A percentile compares a stretch with the other conserved stretches of the same genome.
These are phyloP conservation scores for Acanthamoeba rhysodes DNA, from an alignment of 208 protist species.

Conservation along the genomic window DNA sequence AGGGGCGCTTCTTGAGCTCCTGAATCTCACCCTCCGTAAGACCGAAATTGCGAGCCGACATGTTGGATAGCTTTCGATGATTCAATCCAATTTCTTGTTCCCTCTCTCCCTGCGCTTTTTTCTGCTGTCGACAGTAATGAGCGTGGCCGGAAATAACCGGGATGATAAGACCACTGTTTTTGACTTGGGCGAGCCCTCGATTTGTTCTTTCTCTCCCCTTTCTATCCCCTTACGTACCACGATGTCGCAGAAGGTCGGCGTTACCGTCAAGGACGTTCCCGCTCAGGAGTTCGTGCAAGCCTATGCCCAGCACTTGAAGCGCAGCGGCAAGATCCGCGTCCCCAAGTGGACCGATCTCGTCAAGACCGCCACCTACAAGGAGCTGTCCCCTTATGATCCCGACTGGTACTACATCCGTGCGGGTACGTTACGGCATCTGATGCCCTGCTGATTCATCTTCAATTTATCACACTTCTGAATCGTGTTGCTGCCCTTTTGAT, in stretches of 20 bases:
- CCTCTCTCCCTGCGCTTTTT: background rate
- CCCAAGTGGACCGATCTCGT: conserved; percentile 98
- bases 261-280: conserved; percentile 95
- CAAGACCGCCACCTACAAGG: conserved; percentile 97
- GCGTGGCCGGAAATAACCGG: background rate
- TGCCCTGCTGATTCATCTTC: background rate
- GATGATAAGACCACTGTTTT: background rate
- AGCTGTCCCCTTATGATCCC: conserved; percentile 97
- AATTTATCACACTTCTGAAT: background rate
- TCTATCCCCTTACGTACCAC: conserved; percentile 50
- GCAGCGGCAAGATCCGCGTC: conserved; percentile 89
- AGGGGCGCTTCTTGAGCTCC: conserved; percentile 27
- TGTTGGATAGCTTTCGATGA: background rate
- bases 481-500: background rate
- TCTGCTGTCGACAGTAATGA: background rate
- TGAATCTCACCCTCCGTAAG: background rate
- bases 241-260: conserved; percentile 40
- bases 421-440: conserved; percentile 80
- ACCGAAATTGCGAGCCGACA: conserved; percentile 44
- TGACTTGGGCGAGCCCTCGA: background rate
- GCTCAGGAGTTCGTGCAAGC: conserved; percentile 97
- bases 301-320: conserved; percentile 97
- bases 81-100: background rate
- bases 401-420: conserved; percentile 99
- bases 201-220: conserved; percentile 63